Base-by-base conservation (phyloP, 208 protist genomes). In the Leishmania turanica region DNA sequence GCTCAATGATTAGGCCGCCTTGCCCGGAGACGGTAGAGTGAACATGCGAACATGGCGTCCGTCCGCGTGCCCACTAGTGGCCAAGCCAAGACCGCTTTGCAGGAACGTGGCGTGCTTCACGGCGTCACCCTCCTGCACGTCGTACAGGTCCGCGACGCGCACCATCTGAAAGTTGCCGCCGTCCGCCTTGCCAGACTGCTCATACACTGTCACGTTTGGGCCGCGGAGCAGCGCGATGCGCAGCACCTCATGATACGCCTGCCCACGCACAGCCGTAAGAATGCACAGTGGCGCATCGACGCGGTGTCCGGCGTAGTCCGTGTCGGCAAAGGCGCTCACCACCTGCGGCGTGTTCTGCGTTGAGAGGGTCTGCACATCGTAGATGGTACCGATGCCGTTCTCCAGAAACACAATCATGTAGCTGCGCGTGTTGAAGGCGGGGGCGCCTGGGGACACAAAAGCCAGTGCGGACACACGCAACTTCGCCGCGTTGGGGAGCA, bases 361-460 rank as follows among this genome's bases (percentile, higher is more conserved):
- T 7, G 54, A 51, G 19, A 90, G 49, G 24, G 79, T 84, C 24
- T 80, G 75, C 77, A 93, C 62, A 66, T 92, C 86, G 83, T 94
- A 93, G 37, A 96, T 84, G 37, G 51, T 85, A 24, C 91, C 80
- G 21, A 77, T 42, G 65, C 93, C 93, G 77, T 90, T 89, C 77
- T 96, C 93, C 21, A 83, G 78, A 62, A 96, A 89, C 58, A 89
- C 81, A 51, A 96, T 87, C 40, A 92, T 70, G 84, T 93, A 91
- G 77, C 84, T 83, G 60, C 87, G 85, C 21, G 91, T 96, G 86
- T 93, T 94, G 83, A 93, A 93, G n/a, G 83, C 78, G 0, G 93
- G 93, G 42, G 79, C 76, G 53, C 87, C 86, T 9, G 79, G 82
- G 19, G 80, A 83, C 71, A 92, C 87, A 24, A 96, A 84, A 37